Base-by-base conservation (phyloP, 139 green algal species). In the Chlorella sp. region DNA sequence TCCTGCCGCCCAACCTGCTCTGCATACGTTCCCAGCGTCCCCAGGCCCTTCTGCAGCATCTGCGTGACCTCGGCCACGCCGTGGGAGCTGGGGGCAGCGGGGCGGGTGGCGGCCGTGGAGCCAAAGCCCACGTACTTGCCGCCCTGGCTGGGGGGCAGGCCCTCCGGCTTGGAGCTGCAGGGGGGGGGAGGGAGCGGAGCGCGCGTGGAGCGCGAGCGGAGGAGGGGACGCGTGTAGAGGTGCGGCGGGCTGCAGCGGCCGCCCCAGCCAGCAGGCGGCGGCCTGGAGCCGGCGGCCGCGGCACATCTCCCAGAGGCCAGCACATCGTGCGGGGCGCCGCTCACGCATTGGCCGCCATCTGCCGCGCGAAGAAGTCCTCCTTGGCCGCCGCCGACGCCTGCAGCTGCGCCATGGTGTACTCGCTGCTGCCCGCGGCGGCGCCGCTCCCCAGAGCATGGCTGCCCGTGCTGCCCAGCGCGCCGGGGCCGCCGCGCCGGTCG, bases 111-210 rank as follows among this genome's bases (percentile, higher is more conserved):
- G 5, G 85, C 86, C 5, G 81, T 73, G 17, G 91, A 98, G 31
- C 95, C 95, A 89, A 99, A 99, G 2, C 95, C 95, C 7, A 99
- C 95, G 71, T 97, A 99, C 86, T 99, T 99, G 62, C 95, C 96
- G 40, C 95, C 95, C 87, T 98, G 95, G 84, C 56, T 97, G 50
- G 95, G 95, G 0, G 89, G 84, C 41, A 99, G 35, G 31, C 80
- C 79, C 17, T 98, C 95, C 1, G 93, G 90, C 35, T 85, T 82
- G 29, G 25, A n/a, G n/a, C n/a, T n/a, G n/a, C n/a, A n/a, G n/a
- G n/a, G n/a, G n/a, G n/a, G n/a, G n/a, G n/a, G n/a, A n/a, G n/a
- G n/a, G n/a, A n/a, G n/a, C n/a, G n/a, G n/a, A n/a, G n/a, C n/a
- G n/a, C n/a, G n/a, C n/a, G n/a, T n/a, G n/a, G n/a, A n/a, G n/a